Evolutionary conservation across 148 eudicot genomes (phyloP), one percentile per base, ranked within the genome.

Genomic region (Arctostaphylos glauca): DNA sequence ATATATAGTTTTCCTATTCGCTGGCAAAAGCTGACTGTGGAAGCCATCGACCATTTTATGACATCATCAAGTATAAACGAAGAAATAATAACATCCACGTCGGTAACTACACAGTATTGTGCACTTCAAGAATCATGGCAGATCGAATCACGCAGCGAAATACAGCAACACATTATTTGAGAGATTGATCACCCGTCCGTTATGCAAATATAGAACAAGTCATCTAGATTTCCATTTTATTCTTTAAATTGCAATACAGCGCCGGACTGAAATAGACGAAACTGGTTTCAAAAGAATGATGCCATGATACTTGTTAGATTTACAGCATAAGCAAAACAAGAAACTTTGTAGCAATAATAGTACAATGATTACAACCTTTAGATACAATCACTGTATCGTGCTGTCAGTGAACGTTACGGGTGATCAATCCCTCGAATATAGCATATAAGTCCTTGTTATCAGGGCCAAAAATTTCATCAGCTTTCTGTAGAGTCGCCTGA

Each of bases 391-490:
- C 54, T 82, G 25, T 4, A 64, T n/a, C 44, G 13, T 50, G 6
- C 25, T 0, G 25, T 91, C 87, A 95, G 8, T 92, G 93, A 38
- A 80, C 77, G 85, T 90, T 93, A 31, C 99, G 98, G 72, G 88
- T 86, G 75, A 96, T 90, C 64, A 96, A 85, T 21, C 99, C 96
- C 90, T 93, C 98, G 53, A 96, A 96, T 25, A 90, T 84, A 68
- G 88, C 84, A 74, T 89, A 94, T 9, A 96, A 86, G 76, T 96
- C 99, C 91, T 90, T 93, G 87, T 96, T 96, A 68, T 93, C 94
- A 5, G 93, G 90, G 19, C 99, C 99, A 16, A 96, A 96, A 47
- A 96, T 94, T 83, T 92, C 97, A 83, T 93, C 96, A 5, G 99
- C 99, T 86, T 92, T 96, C 85, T 84, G 84, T 72, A 96, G 87